phyloP scores from a whole-genome alignment of 257 asterid species.

The Eucommia ulmoides region DNA sequence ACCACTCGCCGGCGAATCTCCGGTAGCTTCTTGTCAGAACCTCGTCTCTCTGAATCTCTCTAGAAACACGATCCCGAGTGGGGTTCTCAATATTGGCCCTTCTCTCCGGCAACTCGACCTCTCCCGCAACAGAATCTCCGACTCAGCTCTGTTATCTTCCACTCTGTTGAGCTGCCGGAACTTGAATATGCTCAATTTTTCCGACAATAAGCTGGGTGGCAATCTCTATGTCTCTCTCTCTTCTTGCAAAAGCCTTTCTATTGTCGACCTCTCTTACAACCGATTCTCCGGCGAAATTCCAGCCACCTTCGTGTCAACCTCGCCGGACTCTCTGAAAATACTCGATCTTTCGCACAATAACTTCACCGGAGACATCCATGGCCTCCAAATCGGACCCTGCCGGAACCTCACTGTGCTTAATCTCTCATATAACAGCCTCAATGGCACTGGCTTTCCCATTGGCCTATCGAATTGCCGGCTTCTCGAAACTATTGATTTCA shows the following conservation, averaged over 20 bases:
- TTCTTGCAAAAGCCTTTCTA: conserved; percentile 42
- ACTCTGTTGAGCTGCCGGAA: conserved; percentile 45
- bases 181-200: conserved; percentile 43
- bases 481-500: conserved; percentile 43
- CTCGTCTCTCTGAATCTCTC: conserved; percentile 42
- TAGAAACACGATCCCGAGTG: conserved; percentile 52
- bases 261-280: conserved; percentile 35
- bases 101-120: conserved; percentile 53
- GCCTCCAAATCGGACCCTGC: conserved; percentile 38
- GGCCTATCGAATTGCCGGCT: conserved; percentile 42
- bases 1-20: conserved; percentile 31
- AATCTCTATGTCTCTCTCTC: conserved; percentile 26
- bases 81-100: conserved; percentile 50
- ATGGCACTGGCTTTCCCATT: conserved; percentile 40
- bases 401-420: conserved; percentile 37
- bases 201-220: conserved; percentile 44
- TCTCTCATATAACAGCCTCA: conserved; percentile 49
- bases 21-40: conserved; percentile 29
- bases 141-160: conserved; percentile 27
- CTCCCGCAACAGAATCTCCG: conserved; percentile 45
- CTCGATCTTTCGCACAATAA: conserved; percentile 67
- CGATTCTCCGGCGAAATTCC: conserved; percentile 39
- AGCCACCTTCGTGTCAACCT: conserved; percentile 14
- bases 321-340: conserved; percentile 16
- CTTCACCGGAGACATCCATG: conserved; percentile 37